Evolutionary conservation across 176 grass and related monocot species (phyloP).

Genomic region (Eleusine indica): DNA sequence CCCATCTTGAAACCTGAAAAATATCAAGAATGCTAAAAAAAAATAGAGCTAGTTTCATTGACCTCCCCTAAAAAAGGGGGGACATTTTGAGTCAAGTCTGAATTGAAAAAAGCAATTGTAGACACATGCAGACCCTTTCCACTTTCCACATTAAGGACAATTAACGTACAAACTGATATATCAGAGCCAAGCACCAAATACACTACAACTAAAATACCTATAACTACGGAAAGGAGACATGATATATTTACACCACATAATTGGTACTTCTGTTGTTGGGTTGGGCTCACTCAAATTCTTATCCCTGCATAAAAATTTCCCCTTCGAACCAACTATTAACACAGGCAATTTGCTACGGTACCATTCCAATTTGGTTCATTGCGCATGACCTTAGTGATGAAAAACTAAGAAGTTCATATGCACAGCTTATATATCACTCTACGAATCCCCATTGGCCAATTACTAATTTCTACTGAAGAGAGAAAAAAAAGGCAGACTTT

Average conservation of each 20-base stretch:
- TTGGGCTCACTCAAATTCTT: not conserved
- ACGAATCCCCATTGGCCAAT: not conserved
- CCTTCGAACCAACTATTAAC: not conserved
- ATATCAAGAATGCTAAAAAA: not conserved
- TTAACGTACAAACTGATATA: not conserved
- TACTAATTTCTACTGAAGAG: not conserved
- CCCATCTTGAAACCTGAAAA: constrained; percentile 54
- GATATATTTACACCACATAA: not conserved
- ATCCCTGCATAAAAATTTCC: not conserved
- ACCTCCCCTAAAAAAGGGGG: not conserved
- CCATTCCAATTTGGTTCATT: not conserved
- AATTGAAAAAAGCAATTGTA: constrained; percentile 1
- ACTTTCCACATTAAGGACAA: not conserved
- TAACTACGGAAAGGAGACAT: constrained; percentile 20
- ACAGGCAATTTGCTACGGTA: not conserved
- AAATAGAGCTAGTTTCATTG: not conserved
- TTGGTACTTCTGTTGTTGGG: not conserved
- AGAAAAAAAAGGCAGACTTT: not conserved
- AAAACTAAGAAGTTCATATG: not conserved
- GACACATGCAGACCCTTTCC: not conserved
- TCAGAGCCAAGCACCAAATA: not conserved
- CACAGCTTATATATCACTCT: not conserved
- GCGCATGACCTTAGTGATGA: not conserved
- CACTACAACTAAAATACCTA: not conserved
- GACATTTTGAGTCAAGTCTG: not conserved